Conservation (phyloP, 441 rosid species). For the Erysimum cheiri region DNA sequence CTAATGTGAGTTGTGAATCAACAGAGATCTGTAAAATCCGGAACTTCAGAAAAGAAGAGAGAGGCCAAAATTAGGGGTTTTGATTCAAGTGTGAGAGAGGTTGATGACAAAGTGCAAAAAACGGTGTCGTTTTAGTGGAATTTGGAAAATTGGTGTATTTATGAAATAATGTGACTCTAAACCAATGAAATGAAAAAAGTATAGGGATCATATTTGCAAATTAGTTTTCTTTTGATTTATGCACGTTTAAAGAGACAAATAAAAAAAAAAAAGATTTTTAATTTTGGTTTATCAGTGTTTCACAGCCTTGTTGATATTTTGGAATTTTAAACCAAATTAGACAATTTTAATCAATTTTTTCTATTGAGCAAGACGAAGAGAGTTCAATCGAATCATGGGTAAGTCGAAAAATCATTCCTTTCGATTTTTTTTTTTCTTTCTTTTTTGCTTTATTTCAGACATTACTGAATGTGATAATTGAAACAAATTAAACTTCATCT, state of each 20-base stretch:
- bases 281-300: constrained; percentile 1
- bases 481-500: background rate
- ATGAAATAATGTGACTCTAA: background rate
- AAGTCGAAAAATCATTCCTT: background rate
- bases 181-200: background rate
- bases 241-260: constrained; percentile 10
- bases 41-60: background rate
- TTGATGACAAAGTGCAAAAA: background rate
- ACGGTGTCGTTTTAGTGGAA: background rate
- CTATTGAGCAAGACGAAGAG: background rate
- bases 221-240: background rate
- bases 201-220: background rate
- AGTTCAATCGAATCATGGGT: constrained; percentile 17
- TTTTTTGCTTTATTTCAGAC: background rate
- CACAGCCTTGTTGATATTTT: background rate
- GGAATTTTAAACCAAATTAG: background rate
- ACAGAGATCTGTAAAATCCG: background rate
- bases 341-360: background rate
- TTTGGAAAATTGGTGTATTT: too few relatives aligned
- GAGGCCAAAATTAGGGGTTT: constrained; percentile 6
- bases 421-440: background rate
- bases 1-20: background rate
- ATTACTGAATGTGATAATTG: background rate
- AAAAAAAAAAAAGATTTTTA: too few relatives aligned
- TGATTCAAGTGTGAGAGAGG: background rate